These are phyloP conservation scores for Hygrocybe coccinea DNA, from an alignment of 768 basidiomycete genomes.

Conservation along the genomic window DNA sequence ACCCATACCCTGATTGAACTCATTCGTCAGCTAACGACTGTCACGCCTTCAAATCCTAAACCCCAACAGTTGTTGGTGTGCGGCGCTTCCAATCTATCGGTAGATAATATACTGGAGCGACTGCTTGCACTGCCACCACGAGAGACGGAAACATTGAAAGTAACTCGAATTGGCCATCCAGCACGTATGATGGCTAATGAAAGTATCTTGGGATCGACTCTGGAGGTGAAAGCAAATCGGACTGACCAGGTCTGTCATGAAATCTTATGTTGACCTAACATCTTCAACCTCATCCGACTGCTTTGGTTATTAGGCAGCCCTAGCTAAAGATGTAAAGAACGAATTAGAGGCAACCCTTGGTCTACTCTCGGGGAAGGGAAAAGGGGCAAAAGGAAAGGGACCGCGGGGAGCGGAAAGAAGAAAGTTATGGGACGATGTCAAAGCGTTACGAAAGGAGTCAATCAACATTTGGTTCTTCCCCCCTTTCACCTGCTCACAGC, in stretches of 20 bases:
- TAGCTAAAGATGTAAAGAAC: conserved; percentile 84
- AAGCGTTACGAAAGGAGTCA: conserved; percentile 85
- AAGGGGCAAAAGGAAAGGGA: conserved; percentile 50
- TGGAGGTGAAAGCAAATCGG: conserved; percentile 66
- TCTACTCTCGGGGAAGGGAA: conserved; percentile 66
- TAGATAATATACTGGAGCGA: conserved; percentile 92
- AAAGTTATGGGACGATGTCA: conserved; percentile 85
- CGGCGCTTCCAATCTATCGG: conserved; percentile 90
- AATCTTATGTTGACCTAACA: not conserved
- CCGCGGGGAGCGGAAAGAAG: conserved; percentile 69
- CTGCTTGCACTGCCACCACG: conserved; percentile 57
- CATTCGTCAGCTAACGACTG: conserved; percentile 71
- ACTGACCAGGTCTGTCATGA: conserved; percentile 57
- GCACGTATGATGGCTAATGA: conserved; percentile 81
- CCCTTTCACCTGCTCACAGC: not conserved
- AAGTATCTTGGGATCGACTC: conserved; percentile 59
- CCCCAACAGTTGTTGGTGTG: conserved; percentile 74
- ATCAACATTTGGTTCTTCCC: conserved; percentile 20
- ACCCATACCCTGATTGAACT: conserved; percentile 94
- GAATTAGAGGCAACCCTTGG: conserved; percentile 73
- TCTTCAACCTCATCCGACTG: not conserved
- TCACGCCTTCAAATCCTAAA: conserved; percentile 43
- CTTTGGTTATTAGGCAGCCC: conserved; percentile 49
- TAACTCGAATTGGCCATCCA: conserved; percentile 92
- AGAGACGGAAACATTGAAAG: conserved; percentile 50